phyloP scores from a whole-genome alignment of 2,329 filamentous ascomycete genomes.

The Aureobasidium sp. region DNA sequence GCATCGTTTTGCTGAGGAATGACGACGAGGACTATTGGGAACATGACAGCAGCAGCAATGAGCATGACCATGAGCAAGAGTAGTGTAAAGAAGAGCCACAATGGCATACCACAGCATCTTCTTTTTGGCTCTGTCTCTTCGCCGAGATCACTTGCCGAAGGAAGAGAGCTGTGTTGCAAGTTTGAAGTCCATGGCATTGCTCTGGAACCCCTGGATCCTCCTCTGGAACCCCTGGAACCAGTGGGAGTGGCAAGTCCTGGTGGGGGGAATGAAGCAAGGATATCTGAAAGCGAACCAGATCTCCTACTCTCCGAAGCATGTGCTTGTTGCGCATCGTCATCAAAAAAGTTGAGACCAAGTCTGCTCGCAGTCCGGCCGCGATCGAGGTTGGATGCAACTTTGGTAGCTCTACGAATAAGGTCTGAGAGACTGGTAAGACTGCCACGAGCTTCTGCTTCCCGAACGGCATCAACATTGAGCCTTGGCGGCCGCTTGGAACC shows the following conservation, averaged over 20 bases:
- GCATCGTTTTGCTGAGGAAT: slow-evolving; percentile 43
- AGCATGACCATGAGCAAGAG: slow-evolving; percentile 60
- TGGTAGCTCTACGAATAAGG: slow-evolving; percentile 79
- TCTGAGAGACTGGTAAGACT: slow-evolving; percentile 90
- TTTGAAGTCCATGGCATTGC: slow-evolving; percentile 13
- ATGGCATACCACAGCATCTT: slow-evolving; percentile 74
- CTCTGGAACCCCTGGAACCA: slow-evolving; percentile 16
- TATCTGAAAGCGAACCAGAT: slow-evolving; percentile 53
- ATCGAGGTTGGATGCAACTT: slow-evolving; percentile 79
- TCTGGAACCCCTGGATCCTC: background rate
- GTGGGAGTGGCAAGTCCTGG: slow-evolving; percentile 39
- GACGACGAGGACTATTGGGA: slow-evolving; percentile 61
- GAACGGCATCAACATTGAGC: slow-evolving; percentile 74
- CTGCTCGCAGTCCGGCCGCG: slow-evolving; percentile 62
- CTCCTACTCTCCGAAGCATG: slow-evolving; percentile 20
- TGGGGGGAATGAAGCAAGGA: slow-evolving; percentile 57
- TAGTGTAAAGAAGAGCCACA: slow-evolving; percentile 66
- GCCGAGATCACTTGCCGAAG: slow-evolving; percentile 15
- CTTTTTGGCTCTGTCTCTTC: slow-evolving; percentile 26
- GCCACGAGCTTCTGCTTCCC: slow-evolving; percentile 71
- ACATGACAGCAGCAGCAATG: slow-evolving; percentile 70
- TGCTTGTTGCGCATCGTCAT: slow-evolving; percentile 20
- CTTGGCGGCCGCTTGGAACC: slow-evolving; percentile 53
- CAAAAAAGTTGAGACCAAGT: slow-evolving; percentile 44
- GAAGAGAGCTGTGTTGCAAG: slow-evolving; percentile 14